Percentiles rank a stretch among this genome's conserved stretches.
These are phyloP conservation scores for Coemansia guatemalensis DNA, from an alignment of 192 early-diverging fungal species.

Conservation along the genomic window DNA sequence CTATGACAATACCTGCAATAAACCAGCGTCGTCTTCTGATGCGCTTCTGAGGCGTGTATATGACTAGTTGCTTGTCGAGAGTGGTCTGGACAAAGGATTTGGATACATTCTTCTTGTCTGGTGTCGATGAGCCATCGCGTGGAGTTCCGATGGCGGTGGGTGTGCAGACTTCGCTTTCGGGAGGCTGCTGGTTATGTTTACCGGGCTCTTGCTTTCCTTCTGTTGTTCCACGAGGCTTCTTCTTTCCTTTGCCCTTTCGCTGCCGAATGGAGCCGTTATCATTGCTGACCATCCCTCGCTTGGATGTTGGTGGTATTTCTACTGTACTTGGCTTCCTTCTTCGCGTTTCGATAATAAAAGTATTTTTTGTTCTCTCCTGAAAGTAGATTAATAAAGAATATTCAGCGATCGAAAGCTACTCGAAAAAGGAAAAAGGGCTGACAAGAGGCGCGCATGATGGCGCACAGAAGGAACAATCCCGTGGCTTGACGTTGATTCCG, in stretches of 20 bases:
- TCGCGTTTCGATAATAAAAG: background rate
- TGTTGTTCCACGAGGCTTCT: background rate
- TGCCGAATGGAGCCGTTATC: conserved; percentile 5
- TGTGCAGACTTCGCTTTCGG: conserved; percentile 10
- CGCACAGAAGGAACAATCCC: background rate
- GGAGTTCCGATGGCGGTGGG: conserved; percentile 34
- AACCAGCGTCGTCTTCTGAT: conserved; percentile 52
- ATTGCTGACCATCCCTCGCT: background rate
- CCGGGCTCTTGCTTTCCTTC: background rate
- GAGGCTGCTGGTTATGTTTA: background rate
- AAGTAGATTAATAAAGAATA: conserved; percentile 3
- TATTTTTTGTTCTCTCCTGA: background rate
- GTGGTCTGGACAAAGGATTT: conserved; percentile 4
- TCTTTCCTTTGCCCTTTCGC: conserved; percentile 7
- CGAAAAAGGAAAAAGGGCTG: background rate
- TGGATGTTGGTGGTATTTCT: background rate
- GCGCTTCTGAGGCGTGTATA: conserved; percentile 17
- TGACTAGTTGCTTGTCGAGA: conserved; percentile 5
- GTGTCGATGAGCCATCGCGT: background rate
- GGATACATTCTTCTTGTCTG: background rate
- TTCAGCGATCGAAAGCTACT: background rate
- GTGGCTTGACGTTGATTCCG: background rate
- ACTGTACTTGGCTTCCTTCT: background rate
- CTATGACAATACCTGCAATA: conserved; percentile 60
- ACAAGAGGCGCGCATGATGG: background rate